Evolutionary conservation across 2,329 filamentous ascomycete genomes (phyloP), one percentile per base, ranked within the genome.

Genomic region (Geosmithia morbida): DNA sequence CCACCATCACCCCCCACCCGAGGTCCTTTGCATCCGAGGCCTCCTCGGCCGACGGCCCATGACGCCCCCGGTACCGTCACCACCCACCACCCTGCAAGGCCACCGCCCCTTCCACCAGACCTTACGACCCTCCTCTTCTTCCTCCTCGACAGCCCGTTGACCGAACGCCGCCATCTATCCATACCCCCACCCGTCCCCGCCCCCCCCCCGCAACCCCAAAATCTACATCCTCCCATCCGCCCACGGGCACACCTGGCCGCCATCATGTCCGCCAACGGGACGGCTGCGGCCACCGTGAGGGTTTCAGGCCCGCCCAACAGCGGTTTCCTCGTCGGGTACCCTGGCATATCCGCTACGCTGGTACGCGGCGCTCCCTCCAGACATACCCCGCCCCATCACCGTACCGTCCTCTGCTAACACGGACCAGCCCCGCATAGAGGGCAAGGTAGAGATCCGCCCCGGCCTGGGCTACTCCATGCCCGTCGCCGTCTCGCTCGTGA

Each of bases 291-390:
- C 53, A 65, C 59, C 66, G 92, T 98, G 71, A 85, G 92, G 75
- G 88, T 98, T 68, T 94, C 88, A 56, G 92, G 92, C 62, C 89
- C 89, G 62, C 89, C 92, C 57, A 98, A 98, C 69, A 92, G 87
- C 68, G 92, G 86, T 68, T 96, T 95, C 63, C 75, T 97, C 54
- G 87, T 97, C 56, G 92, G 92, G 57, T 98, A 97, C 66, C 92
- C 92, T 48, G 92, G 92, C 56, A 97, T 98, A 66, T 96, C 90
- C 48, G 92, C 92, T 59, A 98, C 92, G 39, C 68, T 96, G 78
- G 89, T 96, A 76, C 68, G 87, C 43, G 37, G 22, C 26, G 45
- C 49, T 47, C 48, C 47, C 44, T 46, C 7, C 2, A 26, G 8
- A 26, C 22, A 26, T 18, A 16, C 8, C 14, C 39, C 17, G 7